Conservation (phyloP, 371 early-diverging fungal genomes). For the Entomophthora muscae region DNA sequence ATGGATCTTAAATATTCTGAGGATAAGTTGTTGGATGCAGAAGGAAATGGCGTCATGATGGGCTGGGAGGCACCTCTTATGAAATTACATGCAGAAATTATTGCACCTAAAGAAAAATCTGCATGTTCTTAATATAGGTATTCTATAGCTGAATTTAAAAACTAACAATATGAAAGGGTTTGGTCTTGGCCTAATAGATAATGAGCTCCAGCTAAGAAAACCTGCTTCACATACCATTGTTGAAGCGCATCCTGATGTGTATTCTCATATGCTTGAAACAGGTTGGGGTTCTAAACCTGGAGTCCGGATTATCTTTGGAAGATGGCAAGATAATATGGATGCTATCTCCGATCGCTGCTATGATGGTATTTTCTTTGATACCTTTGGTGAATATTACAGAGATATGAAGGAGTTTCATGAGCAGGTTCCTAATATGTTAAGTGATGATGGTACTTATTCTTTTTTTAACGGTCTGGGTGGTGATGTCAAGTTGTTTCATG, state of each 20-base stretch:
- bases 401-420: constrained; percentile 77
- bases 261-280: constrained; percentile 57
- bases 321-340: constrained; percentile 83
- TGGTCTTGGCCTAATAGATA: constrained; percentile 85
- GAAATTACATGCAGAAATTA: constrained; percentile 67
- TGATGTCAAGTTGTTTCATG: constrained; percentile 85
- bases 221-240: constrained; percentile 75
- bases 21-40: constrained; percentile 62
- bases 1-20: constrained; percentile 49
- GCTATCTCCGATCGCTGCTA: constrained; percentile 39
- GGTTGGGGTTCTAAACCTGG: constrained; percentile 76
- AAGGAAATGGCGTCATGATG: constrained; percentile 94
- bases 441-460: constrained; percentile 63
- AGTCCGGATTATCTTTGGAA: constrained; percentile 72
- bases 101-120: constrained; percentile 46
- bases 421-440: constrained; percentile 54
- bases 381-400: constrained; percentile 86
- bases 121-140: constrained; percentile 34
- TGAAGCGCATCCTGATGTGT: constrained; percentile 94
- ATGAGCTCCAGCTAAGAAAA: constrained; percentile 46
- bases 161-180: constrained; percentile 63
- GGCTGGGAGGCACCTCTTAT: constrained; percentile 93
- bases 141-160: constrained; percentile 40
- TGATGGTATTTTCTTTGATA: constrained; percentile 87
- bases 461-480: constrained; percentile 92